phyloP scores from a whole-genome alignment of 805 yeast genomes.

The Candida alai region DNA sequence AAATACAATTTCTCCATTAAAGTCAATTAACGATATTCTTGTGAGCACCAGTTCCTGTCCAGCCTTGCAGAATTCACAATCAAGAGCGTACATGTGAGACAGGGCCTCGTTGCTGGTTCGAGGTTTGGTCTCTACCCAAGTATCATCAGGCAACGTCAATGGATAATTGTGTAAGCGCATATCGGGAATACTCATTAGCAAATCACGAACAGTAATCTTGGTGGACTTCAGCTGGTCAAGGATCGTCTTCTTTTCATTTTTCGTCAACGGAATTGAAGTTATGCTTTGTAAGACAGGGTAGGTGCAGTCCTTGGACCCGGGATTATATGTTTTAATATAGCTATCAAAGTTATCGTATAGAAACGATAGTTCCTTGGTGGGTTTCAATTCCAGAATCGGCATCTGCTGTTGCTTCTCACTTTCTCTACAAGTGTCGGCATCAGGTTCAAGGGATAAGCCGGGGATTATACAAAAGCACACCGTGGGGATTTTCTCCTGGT shows the following conservation, averaged over 20 bases:
- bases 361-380: slow-evolving; percentile 23
- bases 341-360: slow-evolving; percentile 38
- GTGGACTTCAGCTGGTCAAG: slow-evolving; percentile 27
- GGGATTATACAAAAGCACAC: slow-evolving; percentile 61
- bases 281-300: slow-evolving; percentile 55
- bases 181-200: slow-evolving; percentile 48
- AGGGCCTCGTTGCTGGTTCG: slow-evolving; percentile 33
- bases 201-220: slow-evolving; percentile 47
- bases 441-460: slow-evolving; percentile 49
- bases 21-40: slow-evolving; percentile 70
- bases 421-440: no score
- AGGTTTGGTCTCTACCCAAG: slow-evolving; percentile 4
- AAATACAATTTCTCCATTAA: slow-evolving; percentile 53
- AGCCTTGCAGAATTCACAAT: slow-evolving; percentile 89
- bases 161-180: slow-evolving; percentile 56
- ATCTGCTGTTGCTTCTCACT: slow-evolving; percentile 7
- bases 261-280: slow-evolving; percentile 52
- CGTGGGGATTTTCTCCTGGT: slow-evolving; percentile 46
- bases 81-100: slow-evolving; percentile 71
- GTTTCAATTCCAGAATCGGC: slow-evolving; percentile 7
- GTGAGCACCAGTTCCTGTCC: slow-evolving; percentile 64
- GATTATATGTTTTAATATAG: slow-evolving; percentile 51
- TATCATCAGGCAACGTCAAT: slow-evolving; percentile 35
- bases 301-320: slow-evolving; percentile 60
- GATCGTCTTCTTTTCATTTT: slow-evolving; percentile 48